Evolutionary conservation across 768 basidiomycete genomes (phyloP).

Genomic region (Hypsizygus marmoreus): DNA sequence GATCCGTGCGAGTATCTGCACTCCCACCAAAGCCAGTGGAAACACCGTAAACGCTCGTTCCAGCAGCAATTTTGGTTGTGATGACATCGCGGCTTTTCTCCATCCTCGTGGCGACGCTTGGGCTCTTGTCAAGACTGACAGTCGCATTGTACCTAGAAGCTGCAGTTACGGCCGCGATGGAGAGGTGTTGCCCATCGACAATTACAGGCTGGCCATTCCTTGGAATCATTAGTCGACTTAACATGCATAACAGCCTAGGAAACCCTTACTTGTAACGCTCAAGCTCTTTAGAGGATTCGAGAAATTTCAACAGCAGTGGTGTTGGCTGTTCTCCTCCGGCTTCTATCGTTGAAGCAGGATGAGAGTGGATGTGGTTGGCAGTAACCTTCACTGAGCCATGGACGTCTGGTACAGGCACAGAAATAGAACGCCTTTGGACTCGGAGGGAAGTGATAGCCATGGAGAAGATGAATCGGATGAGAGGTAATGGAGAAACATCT

Average conservation of each 20-base stretch:
- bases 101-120: conserved; percentile 51
- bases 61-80: conserved; percentile 62
- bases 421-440: conserved; percentile 26
- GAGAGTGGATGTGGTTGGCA: conserved; percentile 18
- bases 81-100: conserved; percentile 66
- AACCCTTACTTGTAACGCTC: conserved; percentile 59
- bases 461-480: conserved; percentile 30
- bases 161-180: conserved; percentile 79
- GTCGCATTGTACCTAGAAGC: conserved; percentile 63
- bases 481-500: conserved; percentile 9
- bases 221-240: conserved; percentile 4
- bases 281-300: conserved; percentile 62
- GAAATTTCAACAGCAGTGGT: conserved; percentile 55
- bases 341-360: conserved; percentile 19
- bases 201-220: conserved; percentile 66
- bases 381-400: conserved; percentile 23
- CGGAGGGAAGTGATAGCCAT: conserved; percentile 22
- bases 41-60: conserved; percentile 80
- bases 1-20: conserved; percentile 80
- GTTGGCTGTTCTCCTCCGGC: conserved; percentile 20
- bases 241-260: not conserved
- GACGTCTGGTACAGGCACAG: conserved; percentile 23
- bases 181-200: conserved; percentile 70
- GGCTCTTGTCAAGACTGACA: conserved; percentile 52
- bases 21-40: conserved; percentile 87